Evolutionary conservation across 768 basidiomycete species (phyloP), one percentile per base, ranked within the genome.

Genomic region (Leccinum imitatum): DNA sequence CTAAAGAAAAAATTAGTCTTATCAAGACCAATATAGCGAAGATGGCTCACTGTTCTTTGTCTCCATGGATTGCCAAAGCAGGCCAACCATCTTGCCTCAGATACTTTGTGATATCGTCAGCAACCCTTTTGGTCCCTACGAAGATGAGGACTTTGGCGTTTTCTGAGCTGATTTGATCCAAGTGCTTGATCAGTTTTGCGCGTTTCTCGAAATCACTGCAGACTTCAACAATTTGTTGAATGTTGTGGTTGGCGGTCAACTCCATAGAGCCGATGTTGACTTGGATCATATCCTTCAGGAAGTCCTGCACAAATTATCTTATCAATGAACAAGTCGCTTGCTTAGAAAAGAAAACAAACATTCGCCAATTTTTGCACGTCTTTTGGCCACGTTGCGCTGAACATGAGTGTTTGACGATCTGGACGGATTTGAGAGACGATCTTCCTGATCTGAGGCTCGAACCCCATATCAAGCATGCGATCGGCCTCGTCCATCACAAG

Each of bases 381-480:
- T 77, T 98, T 98, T 14, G 97, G 97, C 97, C 97, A 99, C 7
- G 97, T 99, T 13, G 97, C 97, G 56, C 94, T 97, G 82, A 99
- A 99, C 88, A 99, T 97, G 65, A 98, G 83, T 1, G 97, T 99
- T 73, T 99, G 97, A 69, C 97, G 86, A 79, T 99, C 97, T 47
- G 97, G 97, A 44, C 97, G 87, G 70, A 99, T 95, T 76, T 99
- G 97, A 66, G 88, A 81, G 65, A 98, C 92, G 65, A 99, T 98
- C 79, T 98, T 98, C 72, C 95, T 84, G 72, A 99, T 98, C 75
- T 99, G 97, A 56, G 97, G 97, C 78, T 99, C 97, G 79, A 99
- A 99, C 82, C 97, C 97, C 97, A 99, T 99, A 80, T 99, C 97
- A 64, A 99, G 84, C 97, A 99, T 99, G 71, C 97, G 93, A 80